These are phyloP conservation scores for Claviceps arundinis DNA, from an alignment of 2,329 filamentous ascomycete genomes.

Conservation along the genomic window DNA sequence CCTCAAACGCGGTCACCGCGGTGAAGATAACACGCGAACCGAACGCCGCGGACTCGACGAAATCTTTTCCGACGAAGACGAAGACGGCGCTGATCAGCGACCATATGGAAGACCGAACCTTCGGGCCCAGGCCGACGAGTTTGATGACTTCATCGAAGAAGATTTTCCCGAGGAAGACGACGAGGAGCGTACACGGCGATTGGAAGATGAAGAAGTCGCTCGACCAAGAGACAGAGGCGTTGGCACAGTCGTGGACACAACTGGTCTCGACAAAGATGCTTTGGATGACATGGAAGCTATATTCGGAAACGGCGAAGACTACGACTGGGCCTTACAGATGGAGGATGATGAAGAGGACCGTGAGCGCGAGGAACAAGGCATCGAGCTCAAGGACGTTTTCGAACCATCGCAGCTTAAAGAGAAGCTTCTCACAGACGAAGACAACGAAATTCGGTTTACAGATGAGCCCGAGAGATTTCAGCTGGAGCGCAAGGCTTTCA, in stretches of 20 bases:
- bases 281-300: constrained; percentile 93
- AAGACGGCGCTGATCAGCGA: constrained; percentile 48
- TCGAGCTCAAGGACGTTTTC: constrained; percentile 95
- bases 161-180: constrained; percentile 87
- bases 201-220: constrained; percentile 81
- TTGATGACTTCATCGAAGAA: constrained; percentile 94
- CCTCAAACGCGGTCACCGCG: constrained; percentile 79
- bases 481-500: constrained; percentile 78
- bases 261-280: constrained; percentile 80
- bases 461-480: constrained; percentile 95
- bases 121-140: constrained; percentile 59
- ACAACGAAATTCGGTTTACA: constrained; percentile 75
- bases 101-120: constrained; percentile 38
- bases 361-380: constrained; percentile 63
- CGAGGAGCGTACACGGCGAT: constrained; percentile 57
- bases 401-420: constrained; percentile 91
- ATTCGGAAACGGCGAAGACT: constrained; percentile 91
- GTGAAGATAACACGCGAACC: constrained; percentile 51
- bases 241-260: constrained; percentile 59
- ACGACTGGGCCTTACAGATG: constrained; percentile 82
- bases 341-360: constrained; percentile 78
- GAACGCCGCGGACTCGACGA: constrained; percentile 67
- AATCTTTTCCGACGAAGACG: constrained; percentile 93
- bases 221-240: constrained; percentile 61
- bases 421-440: constrained; percentile 88